Evolutionary conservation across 306 rosid species (phyloP).

Genomic region (Carpinus fangiana): DNA sequence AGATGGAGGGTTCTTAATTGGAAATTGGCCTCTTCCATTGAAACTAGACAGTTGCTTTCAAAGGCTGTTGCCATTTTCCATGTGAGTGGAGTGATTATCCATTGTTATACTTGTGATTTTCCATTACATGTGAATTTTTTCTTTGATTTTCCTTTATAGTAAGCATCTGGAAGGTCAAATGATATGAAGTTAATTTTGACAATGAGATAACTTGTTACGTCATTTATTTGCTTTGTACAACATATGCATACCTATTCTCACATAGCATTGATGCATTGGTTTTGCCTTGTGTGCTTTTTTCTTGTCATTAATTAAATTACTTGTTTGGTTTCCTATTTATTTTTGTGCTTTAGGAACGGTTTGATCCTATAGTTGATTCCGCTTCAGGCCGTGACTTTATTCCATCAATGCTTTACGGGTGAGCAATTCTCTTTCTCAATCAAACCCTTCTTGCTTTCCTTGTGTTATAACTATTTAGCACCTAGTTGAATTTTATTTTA

Average conservation of each 20-base stretch:
- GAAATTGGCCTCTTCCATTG: constrained; percentile 43
- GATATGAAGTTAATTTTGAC: not conserved
- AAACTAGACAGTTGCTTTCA: constrained; percentile 52
- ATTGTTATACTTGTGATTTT: not conserved
- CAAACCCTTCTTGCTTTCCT: not conserved
- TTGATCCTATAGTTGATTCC: constrained; percentile 87
- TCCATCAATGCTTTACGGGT: constrained; percentile 91
- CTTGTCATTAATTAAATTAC: not conserved
- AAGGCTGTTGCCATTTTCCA: constrained; percentile 63
- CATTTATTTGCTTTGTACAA: not conserved
- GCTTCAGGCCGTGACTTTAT: constrained; percentile 78
- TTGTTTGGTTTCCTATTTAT: constrained; percentile 3
- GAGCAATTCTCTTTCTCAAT: constrained; percentile 17
- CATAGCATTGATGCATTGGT: not conserved
- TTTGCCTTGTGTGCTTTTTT: not conserved
- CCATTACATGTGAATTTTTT: not conserved
- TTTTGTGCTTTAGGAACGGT: constrained; percentile 61
- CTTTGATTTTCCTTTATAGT: not conserved
- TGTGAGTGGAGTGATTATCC: constrained; percentile 54
- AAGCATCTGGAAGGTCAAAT: not conserved
- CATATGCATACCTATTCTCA: not conserved
- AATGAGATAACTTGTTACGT: not conserved
- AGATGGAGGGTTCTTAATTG: constrained; percentile 79
- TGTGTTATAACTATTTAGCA: not conserved
- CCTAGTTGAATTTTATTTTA: not conserved